A percentile compares a stretch with the other conserved stretches of the same genome.
Evolutionary conservation across 768 basidiomycete genomes (phyloP).

Genomic region (Suillus brevipes): DNA sequence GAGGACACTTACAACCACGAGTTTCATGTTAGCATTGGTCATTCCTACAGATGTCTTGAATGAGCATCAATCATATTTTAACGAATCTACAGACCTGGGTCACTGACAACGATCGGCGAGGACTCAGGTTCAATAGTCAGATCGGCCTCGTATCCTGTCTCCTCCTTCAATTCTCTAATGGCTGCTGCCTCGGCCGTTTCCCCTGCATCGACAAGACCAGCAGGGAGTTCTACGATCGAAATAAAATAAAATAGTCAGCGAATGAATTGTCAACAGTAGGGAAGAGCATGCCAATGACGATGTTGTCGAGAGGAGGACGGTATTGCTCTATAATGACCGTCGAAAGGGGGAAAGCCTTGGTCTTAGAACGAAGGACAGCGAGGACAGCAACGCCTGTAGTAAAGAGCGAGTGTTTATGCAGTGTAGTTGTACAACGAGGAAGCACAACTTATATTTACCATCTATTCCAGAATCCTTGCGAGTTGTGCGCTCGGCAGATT

Average conservation of each 20-base stretch:
- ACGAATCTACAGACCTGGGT: conserved; percentile 57
- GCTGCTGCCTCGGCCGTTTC: conserved; percentile 83
- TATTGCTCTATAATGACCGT: conserved; percentile 92
- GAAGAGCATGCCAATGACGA: conserved; percentile 59
- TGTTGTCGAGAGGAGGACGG: conserved; percentile 80
- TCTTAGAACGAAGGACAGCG: conserved; percentile 75
- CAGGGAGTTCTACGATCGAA: conserved; percentile 50
- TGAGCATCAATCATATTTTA: neutral
- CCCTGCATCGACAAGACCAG: conserved; percentile 79
- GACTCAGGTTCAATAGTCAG: conserved; percentile 53
- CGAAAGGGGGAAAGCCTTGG: conserved; percentile 66
- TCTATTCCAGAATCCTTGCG: conserved; percentile 77
- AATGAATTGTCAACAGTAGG: neutral
- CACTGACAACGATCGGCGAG: conserved; percentile 61
- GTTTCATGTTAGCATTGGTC: conserved; percentile 92
- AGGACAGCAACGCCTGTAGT: conserved; percentile 79
- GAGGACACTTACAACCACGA: conserved; percentile 69
- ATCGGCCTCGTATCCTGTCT: conserved; percentile 82
- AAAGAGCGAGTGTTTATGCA: neutral
- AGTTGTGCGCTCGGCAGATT: conserved; percentile 82
- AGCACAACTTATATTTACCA: conserved; percentile 44
- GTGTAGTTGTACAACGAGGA: neutral
- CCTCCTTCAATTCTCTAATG: conserved; percentile 87
- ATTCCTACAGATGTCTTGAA: conserved; percentile 55
- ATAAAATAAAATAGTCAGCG: neutral